A percentile compares a stretch with the other conserved stretches of the same genome.
Conservation (phyloP, 2,329 filamentous ascomycete species). For the Sphaceloma murrayae region DNA sequence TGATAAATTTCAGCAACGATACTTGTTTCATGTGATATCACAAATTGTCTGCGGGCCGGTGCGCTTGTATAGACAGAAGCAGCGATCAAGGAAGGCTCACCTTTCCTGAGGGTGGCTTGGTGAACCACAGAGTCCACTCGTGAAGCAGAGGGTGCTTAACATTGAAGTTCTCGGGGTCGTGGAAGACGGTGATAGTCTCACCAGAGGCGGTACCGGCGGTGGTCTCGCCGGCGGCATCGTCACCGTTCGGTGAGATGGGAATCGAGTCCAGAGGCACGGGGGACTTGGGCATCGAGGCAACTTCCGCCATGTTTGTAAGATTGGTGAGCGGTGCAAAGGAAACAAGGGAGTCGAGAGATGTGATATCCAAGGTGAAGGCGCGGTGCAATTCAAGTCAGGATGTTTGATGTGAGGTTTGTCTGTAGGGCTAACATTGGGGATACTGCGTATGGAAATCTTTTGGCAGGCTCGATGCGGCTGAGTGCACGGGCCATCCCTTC, state of each 20-base stretch:
- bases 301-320: constrained; percentile 27
- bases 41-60: constrained; percentile 10
- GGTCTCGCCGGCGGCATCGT: constrained; percentile 38
- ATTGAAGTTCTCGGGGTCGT: constrained; percentile 97
- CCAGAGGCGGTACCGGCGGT: constrained; percentile 29
- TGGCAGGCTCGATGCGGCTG: constrained; percentile 7
- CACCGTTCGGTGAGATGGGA: constrained; percentile 44
- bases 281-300: constrained; percentile 29
- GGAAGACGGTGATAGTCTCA: constrained; percentile 85
- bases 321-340: neutral
- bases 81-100: constrained; percentile 39
- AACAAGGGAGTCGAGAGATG: too few species aligned
- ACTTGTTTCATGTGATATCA: constrained; percentile 8
- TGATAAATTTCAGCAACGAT: constrained; percentile 18
- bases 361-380: too few species aligned
- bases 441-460: constrained; percentile 8
- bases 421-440: too few species aligned
- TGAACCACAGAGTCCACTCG: constrained; percentile 99
- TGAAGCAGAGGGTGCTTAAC: constrained; percentile 98
- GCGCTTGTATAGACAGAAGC: neutral
- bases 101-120: constrained; percentile 93
- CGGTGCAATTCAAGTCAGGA: neutral
- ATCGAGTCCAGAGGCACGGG: constrained; percentile 48
- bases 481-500: neutral
- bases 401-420: too few species aligned